These are phyloP conservation scores for Capsicum pubescens DNA, from an alignment of 257 asterid genomes.

Conservation along the genomic window DNA sequence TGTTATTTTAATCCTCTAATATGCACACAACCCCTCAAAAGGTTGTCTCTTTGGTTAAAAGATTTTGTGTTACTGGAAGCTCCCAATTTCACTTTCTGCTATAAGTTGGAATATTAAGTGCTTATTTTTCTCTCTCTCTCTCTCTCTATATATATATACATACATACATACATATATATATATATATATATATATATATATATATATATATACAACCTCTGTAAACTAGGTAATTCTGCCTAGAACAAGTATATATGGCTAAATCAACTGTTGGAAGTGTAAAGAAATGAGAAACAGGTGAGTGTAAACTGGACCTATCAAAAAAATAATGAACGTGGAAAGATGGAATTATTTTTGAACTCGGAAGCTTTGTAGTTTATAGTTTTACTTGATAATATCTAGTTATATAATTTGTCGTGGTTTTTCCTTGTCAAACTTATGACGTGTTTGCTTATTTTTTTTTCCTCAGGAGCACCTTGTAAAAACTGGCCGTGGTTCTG, in stretches of 20 bases:
- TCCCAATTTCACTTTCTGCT: neutral
- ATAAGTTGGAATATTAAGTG: neutral
- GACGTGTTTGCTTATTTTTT: slow-evolving; percentile 7
- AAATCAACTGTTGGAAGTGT: neutral
- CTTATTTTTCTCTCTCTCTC: neutral
- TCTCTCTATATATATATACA: neutral
- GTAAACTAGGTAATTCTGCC: neutral
- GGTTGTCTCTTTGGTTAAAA: neutral
- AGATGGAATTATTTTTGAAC: slow-evolving; percentile 31
- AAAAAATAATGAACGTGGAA: slow-evolving; percentile 23
- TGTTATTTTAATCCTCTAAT: neutral
- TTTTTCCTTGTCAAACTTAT: slow-evolving; percentile 28
- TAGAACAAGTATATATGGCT: slow-evolving; percentile 6
- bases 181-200: neutral
- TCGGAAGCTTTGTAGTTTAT: slow-evolving; percentile 41
- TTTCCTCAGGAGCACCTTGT: slow-evolving; percentile 85
- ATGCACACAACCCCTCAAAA: neutral
- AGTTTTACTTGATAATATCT: slow-evolving; percentile 29
- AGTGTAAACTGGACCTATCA: neutral
- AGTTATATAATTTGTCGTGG: slow-evolving; percentile 37
- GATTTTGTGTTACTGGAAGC: neutral
- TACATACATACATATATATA: neutral
- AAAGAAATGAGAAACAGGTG: slow-evolving; percentile 7
- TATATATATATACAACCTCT: neutral
- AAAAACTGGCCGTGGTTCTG: slow-evolving; percentile 75